A percentile compares a stretch with the other conserved stretches of the same genome.
These are phyloP conservation scores for Cylindrotheca fusiformis DNA, from an alignment of 108 stramenopile species.

Conservation along the genomic window DNA sequence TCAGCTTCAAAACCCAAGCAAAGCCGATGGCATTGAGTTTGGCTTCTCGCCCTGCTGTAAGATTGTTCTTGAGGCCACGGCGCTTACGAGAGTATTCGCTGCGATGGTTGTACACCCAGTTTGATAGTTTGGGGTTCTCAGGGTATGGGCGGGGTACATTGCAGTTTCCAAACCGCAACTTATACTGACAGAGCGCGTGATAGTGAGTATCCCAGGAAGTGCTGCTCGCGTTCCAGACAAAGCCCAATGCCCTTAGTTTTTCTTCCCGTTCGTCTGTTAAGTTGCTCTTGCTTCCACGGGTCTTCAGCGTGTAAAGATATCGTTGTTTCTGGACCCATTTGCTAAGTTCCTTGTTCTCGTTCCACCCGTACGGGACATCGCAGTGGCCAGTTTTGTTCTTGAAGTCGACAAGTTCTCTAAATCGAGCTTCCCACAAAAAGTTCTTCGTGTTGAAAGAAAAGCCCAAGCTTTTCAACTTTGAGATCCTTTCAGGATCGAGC, in stretches of 20 bases:
- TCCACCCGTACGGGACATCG: constrained; percentile 13
- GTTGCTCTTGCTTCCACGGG: constrained; percentile 20
- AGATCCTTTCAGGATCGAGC: neutral
- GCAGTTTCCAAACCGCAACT: constrained; percentile 19
- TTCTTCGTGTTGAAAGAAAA: constrained; percentile 1
- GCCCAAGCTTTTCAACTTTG: neutral
- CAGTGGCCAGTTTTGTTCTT: constrained; percentile 18
- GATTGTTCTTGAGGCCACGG: neutral
- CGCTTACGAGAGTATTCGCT: constrained; percentile 8
- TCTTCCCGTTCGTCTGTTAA: constrained; percentile 3
- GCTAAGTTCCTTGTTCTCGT: constrained; percentile 10
- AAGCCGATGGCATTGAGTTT: neutral
- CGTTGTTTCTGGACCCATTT: constrained; percentile 33
- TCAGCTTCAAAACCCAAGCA: neutral
- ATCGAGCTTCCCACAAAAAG: constrained; percentile 13
- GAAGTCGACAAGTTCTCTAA: constrained; percentile 11
- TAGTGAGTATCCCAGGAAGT: constrained; percentile 5
- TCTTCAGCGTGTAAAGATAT: constrained; percentile 20
- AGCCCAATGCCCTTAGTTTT: constrained; percentile 7
- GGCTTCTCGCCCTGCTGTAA: neutral
- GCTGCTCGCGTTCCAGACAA: constrained; percentile 10
- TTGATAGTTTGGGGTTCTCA: constrained; percentile 13
- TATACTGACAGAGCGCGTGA: neutral
- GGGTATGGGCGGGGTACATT: constrained; percentile 9
- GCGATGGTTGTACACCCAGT: constrained; percentile 30